Conservation (phyloP, 495 filamentous ascomycete species). For the Aspergillus campestris region DNA sequence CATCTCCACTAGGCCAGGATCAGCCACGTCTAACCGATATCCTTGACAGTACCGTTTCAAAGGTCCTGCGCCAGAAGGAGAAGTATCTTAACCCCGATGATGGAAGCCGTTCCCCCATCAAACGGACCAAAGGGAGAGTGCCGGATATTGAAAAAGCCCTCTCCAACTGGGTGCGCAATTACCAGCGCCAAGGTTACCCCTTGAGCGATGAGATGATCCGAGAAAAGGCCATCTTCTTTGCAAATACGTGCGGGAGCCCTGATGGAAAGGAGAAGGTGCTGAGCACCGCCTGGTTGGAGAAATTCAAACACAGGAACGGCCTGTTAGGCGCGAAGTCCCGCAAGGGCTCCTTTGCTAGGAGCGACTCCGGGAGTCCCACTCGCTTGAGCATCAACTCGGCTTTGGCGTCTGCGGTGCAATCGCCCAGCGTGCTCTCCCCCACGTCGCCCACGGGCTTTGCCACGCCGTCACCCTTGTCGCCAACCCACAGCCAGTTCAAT, state of each 20-base stretch:
- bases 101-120: slow-evolving; percentile 78
- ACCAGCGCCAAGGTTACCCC: slow-evolving; percentile 64
- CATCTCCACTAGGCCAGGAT: background rate
- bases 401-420: slow-evolving; percentile 51
- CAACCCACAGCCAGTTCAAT: slow-evolving; percentile 60
- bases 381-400: slow-evolving; percentile 42
- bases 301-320: slow-evolving; percentile 92
- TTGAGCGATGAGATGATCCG: slow-evolving; percentile 77
- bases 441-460: slow-evolving; percentile 55
- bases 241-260: slow-evolving; percentile 61
- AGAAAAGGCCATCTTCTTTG: slow-evolving; percentile 83
- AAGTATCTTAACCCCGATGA: slow-evolving; percentile 91
- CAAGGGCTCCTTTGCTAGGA: slow-evolving; percentile 59
- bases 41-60: slow-evolving; percentile 79
- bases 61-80: slow-evolving; percentile 92
- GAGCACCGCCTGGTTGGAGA: slow-evolving; percentile 79
- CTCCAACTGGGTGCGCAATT: slow-evolving; percentile 77
- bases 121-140: slow-evolving; percentile 82
- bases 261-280: slow-evolving; percentile 72
- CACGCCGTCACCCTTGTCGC: slow-evolving; percentile 59
- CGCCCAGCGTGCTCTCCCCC: slow-evolving; percentile 62
- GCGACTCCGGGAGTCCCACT: slow-evolving; percentile 36
- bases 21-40: no score
- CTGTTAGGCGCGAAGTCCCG: slow-evolving; percentile 57
- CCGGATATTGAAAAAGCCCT: slow-evolving; percentile 95